These are phyloP conservation scores for Mycena latifolia DNA, from an alignment of 768 basidiomycete species.

Conservation along the genomic window DNA sequence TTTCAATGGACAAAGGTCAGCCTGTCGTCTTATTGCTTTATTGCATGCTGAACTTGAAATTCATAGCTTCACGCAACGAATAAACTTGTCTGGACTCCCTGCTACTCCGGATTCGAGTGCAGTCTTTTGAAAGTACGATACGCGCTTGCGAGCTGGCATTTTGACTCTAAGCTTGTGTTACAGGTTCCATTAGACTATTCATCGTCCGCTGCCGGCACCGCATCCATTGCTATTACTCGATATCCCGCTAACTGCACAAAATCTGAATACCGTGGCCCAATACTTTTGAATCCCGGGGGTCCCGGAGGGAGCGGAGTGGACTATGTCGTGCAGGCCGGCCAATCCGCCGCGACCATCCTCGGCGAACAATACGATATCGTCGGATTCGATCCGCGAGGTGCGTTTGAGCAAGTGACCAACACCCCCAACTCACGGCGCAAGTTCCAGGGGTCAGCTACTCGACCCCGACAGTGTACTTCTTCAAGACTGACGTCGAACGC, in stretches of 20 bases:
- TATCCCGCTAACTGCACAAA: constrained; percentile 11
- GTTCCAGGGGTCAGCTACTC: constrained; percentile 25
- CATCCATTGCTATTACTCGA: constrained; percentile 25
- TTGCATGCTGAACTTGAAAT: too few species aligned
- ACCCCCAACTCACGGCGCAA: not conserved
- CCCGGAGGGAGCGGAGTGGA: constrained; percentile 28
- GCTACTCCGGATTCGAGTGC: constrained; percentile 44
- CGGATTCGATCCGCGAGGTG: constrained; percentile 8
- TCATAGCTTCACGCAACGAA: constrained; percentile 15
- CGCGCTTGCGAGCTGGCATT: not conserved
- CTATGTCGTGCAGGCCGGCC: constrained; percentile 6
- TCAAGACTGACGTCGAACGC: constrained; percentile 13
- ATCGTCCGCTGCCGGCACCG: constrained; percentile 12
- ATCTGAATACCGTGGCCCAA: constrained; percentile 24
- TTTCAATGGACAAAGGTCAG: too few species aligned
- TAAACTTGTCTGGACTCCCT: constrained; percentile 40
- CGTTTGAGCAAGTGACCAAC: not conserved
- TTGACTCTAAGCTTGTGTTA: not conserved
- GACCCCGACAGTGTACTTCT: constrained; percentile 26
- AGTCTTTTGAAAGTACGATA: constrained; percentile 48
- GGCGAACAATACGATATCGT: constrained; percentile 20
- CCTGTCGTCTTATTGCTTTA: too few species aligned
- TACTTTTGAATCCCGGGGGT: constrained; percentile 32
- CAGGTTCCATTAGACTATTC: constrained; percentile 31
- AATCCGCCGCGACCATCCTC: constrained; percentile 10